Conservation (phyloP, 345 rosid genomes). For the Citrus cavaleriei region DNA sequence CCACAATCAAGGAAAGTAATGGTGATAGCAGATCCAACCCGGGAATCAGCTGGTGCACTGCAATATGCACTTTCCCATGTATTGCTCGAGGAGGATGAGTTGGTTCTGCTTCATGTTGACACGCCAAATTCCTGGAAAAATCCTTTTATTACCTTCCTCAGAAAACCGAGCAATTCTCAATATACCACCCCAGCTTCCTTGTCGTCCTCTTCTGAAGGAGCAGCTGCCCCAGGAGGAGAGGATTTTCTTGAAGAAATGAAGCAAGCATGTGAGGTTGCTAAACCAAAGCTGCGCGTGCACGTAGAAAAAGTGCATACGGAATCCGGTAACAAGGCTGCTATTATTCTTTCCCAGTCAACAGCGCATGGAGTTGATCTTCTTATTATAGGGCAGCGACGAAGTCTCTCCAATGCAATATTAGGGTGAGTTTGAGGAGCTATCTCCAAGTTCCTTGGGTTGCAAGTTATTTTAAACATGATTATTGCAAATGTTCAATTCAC, state of each 20-base stretch:
- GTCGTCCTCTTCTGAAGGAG: slow-evolving; percentile 4
- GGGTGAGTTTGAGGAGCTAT: slow-evolving; percentile 39
- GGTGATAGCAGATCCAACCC: slow-evolving; percentile 68
- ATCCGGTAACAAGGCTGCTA: slow-evolving; percentile 45
- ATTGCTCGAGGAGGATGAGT: slow-evolving; percentile 58
- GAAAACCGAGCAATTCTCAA: slow-evolving; percentile 13
- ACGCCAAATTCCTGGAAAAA: slow-evolving; percentile 49
- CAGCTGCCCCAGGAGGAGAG: slow-evolving; percentile 31
- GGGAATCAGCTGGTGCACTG: slow-evolving; percentile 69
- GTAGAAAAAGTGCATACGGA: slow-evolving; percentile 42
- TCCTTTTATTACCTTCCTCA: slow-evolving; percentile 50
- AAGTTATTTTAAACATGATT: not conserved
- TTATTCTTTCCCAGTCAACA: slow-evolving; percentile 49
- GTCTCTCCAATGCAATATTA: slow-evolving; percentile 59
- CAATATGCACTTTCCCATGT: slow-evolving; percentile 70
- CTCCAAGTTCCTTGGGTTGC: not conserved
- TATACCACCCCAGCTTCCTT: not conserved
- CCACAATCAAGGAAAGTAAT: slow-evolving; percentile 50
- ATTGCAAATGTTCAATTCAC: not conserved
- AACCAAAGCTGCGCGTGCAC: slow-evolving; percentile 49
- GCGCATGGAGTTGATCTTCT: slow-evolving; percentile 53
- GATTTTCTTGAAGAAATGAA: slow-evolving; percentile 73
- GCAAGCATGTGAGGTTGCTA: slow-evolving; percentile 52
- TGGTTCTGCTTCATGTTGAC: slow-evolving; percentile 57
- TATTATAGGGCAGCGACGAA: slow-evolving; percentile 66